A percentile compares a stretch with the other conserved stretches of the same genome.
Conservation (phyloP, 495 filamentous ascomycete genomes). For the Tricharina praecox region DNA sequence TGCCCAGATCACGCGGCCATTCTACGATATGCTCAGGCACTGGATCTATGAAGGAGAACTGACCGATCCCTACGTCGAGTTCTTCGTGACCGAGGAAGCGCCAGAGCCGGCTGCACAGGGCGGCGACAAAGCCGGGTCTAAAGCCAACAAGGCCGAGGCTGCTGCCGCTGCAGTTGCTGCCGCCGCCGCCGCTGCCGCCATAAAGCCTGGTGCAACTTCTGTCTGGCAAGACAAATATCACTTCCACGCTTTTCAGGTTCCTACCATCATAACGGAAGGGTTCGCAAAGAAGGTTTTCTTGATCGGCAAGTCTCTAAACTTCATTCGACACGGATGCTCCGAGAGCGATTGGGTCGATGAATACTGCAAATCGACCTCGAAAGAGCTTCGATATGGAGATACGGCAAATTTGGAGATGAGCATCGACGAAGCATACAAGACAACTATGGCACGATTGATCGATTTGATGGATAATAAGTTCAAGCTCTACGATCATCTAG, state of each 20-base stretch:
- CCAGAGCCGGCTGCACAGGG: neutral
- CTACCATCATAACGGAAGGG: slow-evolving; percentile 75
- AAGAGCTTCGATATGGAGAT: slow-evolving; percentile 84
- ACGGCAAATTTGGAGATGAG: slow-evolving; percentile 78
- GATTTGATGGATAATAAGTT: slow-evolving; percentile 87
- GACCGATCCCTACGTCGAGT: slow-evolving; percentile 86
- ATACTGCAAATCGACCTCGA: slow-evolving; percentile 87
- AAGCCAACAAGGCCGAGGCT: slow-evolving; percentile 33
- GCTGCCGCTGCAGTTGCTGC: slow-evolving; percentile 16
- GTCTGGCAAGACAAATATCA: slow-evolving; percentile 99
- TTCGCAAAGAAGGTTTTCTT: slow-evolving; percentile 92
- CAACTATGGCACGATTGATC: slow-evolving; percentile 91
- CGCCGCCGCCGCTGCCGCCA: slow-evolving; percentile 16
- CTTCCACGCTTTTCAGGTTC: slow-evolving; percentile 68
- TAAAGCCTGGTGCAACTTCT: slow-evolving; percentile 58
- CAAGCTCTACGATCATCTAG: slow-evolving; percentile 78
- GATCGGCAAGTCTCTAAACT: slow-evolving; percentile 95
- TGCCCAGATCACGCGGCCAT: slow-evolving; percentile 80
- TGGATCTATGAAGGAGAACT: slow-evolving; percentile 99
- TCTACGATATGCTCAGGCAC: slow-evolving; percentile 86
- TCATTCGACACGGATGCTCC: slow-evolving; percentile 85
- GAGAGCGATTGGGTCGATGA: slow-evolving; percentile 91
- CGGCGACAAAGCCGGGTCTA: slow-evolving; percentile 28
- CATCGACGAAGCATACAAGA: slow-evolving; percentile 94
- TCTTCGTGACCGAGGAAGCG: slow-evolving; percentile 61